phyloP scores from a whole-genome alignment of 371 early-diverging fungal species.

The Haplosporangium sp. region DNA sequence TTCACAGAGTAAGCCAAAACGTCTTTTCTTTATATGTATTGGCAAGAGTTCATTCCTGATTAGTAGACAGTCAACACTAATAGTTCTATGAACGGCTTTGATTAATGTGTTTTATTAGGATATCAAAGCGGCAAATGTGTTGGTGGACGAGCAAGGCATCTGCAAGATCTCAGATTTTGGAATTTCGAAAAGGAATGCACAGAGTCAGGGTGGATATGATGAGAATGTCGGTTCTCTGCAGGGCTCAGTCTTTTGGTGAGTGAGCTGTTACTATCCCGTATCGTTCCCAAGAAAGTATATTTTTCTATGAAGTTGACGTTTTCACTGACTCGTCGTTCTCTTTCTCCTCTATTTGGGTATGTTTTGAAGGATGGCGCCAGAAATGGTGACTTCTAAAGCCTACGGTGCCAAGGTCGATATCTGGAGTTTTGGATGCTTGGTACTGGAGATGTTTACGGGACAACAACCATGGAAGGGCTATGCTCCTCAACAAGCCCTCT shows the following conservation, averaged over 20 bases:
- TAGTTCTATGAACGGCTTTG: too few species aligned
- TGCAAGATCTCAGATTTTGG: constrained; percentile 99
- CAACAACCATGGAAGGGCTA: constrained; percentile 84
- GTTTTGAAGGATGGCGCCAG: constrained; percentile 93
- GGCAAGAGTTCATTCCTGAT: too few species aligned
- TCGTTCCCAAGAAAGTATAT: neutral
- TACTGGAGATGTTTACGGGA: constrained; percentile 94
- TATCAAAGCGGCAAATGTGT: constrained; percentile 97
- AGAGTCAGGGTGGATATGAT: constrained; percentile 57
- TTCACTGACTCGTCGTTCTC: neutral
- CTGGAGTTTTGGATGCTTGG: constrained; percentile 87
- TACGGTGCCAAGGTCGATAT: constrained; percentile 85
- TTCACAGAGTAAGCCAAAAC: constrained; percentile 78
- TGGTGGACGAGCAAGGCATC: constrained; percentile 84
- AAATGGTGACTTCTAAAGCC: constrained; percentile 84
- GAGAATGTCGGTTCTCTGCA: constrained; percentile 59
- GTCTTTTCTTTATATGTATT: neutral
- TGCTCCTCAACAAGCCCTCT: constrained; percentile 77
- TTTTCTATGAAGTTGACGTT: neutral
- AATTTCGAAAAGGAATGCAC: constrained; percentile 83
- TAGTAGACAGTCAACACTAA: too few species aligned
- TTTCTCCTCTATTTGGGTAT: neutral
- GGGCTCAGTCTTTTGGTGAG: constrained; percentile 84
- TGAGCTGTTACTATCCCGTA: too few species aligned
- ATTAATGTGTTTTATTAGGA: constrained; percentile 56